A percentile compares a stretch with the other conserved stretches of the same genome.
Conservation (phyloP, 2,329 filamentous ascomycete genomes). For the Spiromastix sp. region DNA sequence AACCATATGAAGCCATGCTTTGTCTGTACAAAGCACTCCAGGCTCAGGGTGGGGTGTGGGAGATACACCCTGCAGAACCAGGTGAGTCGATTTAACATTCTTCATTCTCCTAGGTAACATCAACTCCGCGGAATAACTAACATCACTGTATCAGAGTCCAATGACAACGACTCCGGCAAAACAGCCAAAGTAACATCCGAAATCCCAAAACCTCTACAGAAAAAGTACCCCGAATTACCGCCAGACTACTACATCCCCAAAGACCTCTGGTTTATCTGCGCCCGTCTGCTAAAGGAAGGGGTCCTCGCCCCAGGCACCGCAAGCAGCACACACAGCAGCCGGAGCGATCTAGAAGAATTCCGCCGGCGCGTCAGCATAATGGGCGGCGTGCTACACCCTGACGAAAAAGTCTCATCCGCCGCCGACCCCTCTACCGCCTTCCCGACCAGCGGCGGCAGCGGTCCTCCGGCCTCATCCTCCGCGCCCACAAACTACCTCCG, state of each 20-base stretch:
- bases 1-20: slow-evolving; percentile 84
- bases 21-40: slow-evolving; percentile 89
- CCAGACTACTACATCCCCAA: slow-evolving; percentile 74
- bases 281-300: slow-evolving; percentile 77
- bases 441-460: slow-evolving; percentile 28
- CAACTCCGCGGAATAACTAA: slow-evolving; percentile 5
- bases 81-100: slow-evolving; percentile 24
- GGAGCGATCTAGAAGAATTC: slow-evolving; percentile 32
- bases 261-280: slow-evolving; percentile 89
- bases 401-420: slow-evolving; percentile 21
- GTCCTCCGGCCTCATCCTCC: slow-evolving; percentile 15
- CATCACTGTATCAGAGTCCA: slow-evolving; percentile 10
- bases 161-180: slow-evolving; percentile 28
- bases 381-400: slow-evolving; percentile 20
- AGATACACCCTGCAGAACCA: slow-evolving; percentile 41
- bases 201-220: slow-evolving; percentile 30
- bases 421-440: slow-evolving; percentile 21
- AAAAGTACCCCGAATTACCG: slow-evolving; percentile 33
- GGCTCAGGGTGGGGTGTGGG: slow-evolving; percentile 83
- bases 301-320: slow-evolving; percentile 44
- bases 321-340: slow-evolving; percentile 28
- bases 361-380: slow-evolving; percentile 29
- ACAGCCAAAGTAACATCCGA: slow-evolving; percentile 23
- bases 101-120: not conserved
- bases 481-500: slow-evolving; percentile 35